Evolutionary conservation across 73 alveolate genomes (phyloP).

Genomic region (Paramecium pentaurelia): DNA sequence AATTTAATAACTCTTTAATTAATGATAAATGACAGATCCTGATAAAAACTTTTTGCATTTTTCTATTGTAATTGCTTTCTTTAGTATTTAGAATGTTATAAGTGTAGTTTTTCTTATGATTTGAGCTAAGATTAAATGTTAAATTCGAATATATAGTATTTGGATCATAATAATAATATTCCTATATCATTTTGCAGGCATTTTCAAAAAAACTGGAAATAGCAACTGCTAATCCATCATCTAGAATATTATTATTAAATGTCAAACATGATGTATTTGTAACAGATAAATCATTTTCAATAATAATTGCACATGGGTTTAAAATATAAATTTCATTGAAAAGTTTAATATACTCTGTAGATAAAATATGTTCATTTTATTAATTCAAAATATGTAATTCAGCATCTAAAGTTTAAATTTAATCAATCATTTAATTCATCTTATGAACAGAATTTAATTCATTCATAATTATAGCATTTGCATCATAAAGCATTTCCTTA

Average conservation of each 20-base stretch:
- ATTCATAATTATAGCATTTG: not conserved
- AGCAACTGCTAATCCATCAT: constrained; percentile 40
- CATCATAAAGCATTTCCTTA: not conserved
- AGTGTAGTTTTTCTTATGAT: not conserved
- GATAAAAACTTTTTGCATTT: not conserved
- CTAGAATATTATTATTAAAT: not conserved
- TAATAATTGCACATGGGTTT: not conserved
- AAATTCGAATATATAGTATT: not conserved
- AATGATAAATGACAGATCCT: not conserved
- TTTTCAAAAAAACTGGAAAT: constrained; percentile 37
- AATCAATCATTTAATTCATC: not conserved
- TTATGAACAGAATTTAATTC: not conserved
- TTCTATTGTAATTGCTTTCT: not conserved
- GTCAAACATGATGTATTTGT: not conserved
- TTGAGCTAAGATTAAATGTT: not conserved
- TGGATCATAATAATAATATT: not conserved
- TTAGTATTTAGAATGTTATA: not conserved
- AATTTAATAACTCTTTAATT: not conserved
- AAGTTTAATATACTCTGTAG: not conserved
- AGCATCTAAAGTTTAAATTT: not conserved
- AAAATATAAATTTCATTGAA: not conserved
- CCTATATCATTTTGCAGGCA: not conserved
- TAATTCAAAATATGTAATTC: not conserved
- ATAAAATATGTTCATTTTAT: not conserved
- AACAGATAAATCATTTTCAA: not conserved